Conservation (phyloP, 2,329 filamentous ascomycete species). For the Aspergillus costaricaensis region DNA sequence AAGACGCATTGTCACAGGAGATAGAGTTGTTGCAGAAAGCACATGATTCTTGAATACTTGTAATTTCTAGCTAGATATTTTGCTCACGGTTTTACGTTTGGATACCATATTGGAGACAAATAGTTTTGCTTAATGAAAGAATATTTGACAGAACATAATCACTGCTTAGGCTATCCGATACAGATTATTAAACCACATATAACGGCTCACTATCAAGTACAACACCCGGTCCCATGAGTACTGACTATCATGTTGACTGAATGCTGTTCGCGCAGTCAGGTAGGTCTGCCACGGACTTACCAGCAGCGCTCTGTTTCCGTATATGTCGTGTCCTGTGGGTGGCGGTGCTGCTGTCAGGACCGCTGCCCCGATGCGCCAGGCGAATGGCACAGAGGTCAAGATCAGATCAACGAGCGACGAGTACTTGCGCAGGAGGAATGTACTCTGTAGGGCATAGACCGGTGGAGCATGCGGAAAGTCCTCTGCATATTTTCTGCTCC, state of each 20-base stretch:
- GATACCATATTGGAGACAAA: too few relatives aligned
- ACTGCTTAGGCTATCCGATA: slow-evolving; percentile 7
- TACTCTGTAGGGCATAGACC: slow-evolving; percentile 41
- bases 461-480: slow-evolving; percentile 37
- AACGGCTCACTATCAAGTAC: slow-evolving; percentile 44
- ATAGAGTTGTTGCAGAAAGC: background rate
- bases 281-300: slow-evolving; percentile 43
- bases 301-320: slow-evolving; percentile 35
- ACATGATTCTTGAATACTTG: background rate
- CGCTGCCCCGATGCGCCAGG: slow-evolving; percentile 23
- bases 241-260: slow-evolving; percentile 42
- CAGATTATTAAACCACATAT: slow-evolving; percentile 45
- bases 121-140: too few relatives aligned
- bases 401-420: slow-evolving; percentile 42
- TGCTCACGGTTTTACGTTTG: too few relatives aligned
- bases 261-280: slow-evolving; percentile 38
- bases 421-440: slow-evolving; percentile 42
- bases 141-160: too few relatives aligned
- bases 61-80: background rate
- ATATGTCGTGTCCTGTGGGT: slow-evolving; percentile 7
- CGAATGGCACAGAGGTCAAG: slow-evolving; percentile 41
- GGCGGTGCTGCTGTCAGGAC: slow-evolving; percentile 13
- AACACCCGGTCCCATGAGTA: slow-evolving; percentile 46
- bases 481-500: slow-evolving; percentile 20
- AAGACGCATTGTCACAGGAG: background rate